Evolutionary conservation across 371 early-diverging fungal genomes (phyloP), one percentile per base, ranked within the genome.

Genomic region (Mortierella sp.): DNA sequence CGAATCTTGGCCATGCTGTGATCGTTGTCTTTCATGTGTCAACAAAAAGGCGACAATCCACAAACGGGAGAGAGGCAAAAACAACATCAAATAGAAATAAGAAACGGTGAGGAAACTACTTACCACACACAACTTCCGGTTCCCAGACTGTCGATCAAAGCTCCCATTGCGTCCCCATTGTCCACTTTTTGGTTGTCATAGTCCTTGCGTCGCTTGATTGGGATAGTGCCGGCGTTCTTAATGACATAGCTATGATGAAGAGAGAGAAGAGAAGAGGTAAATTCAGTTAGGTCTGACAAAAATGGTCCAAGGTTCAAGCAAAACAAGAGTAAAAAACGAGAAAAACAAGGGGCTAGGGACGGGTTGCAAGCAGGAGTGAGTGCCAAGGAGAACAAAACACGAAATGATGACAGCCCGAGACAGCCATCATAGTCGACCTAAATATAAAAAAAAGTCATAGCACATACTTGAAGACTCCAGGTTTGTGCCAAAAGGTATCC

Each of bases 101-200:
- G 21, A 38, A 11, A 21, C 6, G 19, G 65, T 19, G 21, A 42
- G 11, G 42, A 10, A 24, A 3, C 24, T 34, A 47, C 77, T 72
- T 82, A 85, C 86, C 86, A 85, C 48, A 85, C 86, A 72, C 86
- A 85, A 70, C 78, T 85, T 72, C 86, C 86, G 48, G 79, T 74
- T 42, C 86, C 86, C 45, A 85, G 28, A 38, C 82, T 82, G 34
- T 81, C 82, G 70, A 79, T 85, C 75, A 85, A 73, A 42, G 80
- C 82, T 24, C 80, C 55, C 86, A 85, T 85, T 0, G 82, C 38
- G 7, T 77, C 75, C 1, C 78, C 73, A 70, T 85, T 85, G 75
- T 85, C 82, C 19, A 85, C 86, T 48, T 79, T 82, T 75, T 85
- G 79, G 73, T 79, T 77, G 34, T 85, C 82, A 48, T 85, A 82